These are phyloP conservation scores for Straminergon stramineum DNA, from an alignment of 225 moss, liverwort and hornwort species.

Conservation along the genomic window DNA sequence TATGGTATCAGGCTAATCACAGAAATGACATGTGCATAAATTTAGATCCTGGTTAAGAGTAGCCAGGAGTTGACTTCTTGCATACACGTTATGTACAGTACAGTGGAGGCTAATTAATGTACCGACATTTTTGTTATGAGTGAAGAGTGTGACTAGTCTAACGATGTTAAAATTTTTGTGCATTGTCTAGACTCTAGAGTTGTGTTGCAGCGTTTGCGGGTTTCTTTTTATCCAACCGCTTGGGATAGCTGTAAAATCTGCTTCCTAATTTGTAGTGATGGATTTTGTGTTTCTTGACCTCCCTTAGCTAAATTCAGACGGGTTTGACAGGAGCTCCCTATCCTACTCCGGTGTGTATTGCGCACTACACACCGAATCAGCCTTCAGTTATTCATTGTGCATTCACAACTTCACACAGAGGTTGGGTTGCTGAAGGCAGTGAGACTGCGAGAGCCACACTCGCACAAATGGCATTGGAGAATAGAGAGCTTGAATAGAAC, in stretches of 20 bases:
- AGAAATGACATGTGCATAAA: neutral
- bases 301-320: neutral
- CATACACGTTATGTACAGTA: neutral
- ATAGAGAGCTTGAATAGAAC: neutral
- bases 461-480: neutral
- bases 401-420: neutral
- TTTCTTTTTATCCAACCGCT: neutral
- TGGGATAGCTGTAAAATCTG: neutral
- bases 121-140: neutral
- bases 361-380: neutral
- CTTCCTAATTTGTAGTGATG: neutral
- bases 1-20: neutral
- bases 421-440: neutral
- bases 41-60: too few species aligned
- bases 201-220: neutral
- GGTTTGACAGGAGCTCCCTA: neutral
- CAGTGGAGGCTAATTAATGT: too few species aligned
- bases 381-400: neutral
- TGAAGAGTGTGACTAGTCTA: neutral
- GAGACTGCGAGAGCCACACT: neutral
- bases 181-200: neutral
- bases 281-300: neutral
- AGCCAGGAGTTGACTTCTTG: neutral
- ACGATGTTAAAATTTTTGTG: neutral
- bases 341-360: neutral